These are phyloP conservation scores for Podila horticola DNA, from an alignment of 192 early-diverging fungal species.

Conservation along the genomic window DNA sequence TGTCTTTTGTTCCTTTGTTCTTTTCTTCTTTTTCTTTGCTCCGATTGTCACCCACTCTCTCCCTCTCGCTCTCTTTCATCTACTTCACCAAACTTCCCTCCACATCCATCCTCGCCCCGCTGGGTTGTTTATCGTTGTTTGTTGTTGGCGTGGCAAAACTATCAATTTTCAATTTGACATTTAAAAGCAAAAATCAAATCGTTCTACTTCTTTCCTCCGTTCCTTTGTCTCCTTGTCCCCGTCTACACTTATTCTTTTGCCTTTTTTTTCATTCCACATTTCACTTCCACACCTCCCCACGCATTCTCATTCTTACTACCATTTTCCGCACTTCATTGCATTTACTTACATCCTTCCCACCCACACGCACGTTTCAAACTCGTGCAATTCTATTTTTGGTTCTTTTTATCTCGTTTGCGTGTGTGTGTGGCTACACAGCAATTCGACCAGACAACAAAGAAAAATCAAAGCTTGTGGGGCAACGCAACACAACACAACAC, in stretches of 20 bases:
- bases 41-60: not conserved
- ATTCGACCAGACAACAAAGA: not conserved
- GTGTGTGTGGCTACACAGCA: not conserved
- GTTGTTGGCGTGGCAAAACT: no score
- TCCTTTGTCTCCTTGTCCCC: no score
- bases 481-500: not conserved
- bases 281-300: not conserved
- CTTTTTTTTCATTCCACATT: not conserved
- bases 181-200: no score
- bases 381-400: not conserved
- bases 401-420: not conserved
- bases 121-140: no score
- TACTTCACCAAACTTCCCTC: not conserved
- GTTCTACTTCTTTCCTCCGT: no score
- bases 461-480: not conserved
- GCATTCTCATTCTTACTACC: not conserved
- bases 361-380: not conserved
- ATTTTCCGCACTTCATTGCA: slow-evolving; percentile 7
- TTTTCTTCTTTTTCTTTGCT: slow-evolving; percentile 2
- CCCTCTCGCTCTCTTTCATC: not conserved
- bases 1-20: not conserved
- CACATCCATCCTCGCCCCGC: no score
- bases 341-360: not conserved
- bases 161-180: no score
- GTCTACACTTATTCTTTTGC: not conserved